Conservation (phyloP, 805 yeast species). For the Kluyveromyces aestuarii region DNA sequence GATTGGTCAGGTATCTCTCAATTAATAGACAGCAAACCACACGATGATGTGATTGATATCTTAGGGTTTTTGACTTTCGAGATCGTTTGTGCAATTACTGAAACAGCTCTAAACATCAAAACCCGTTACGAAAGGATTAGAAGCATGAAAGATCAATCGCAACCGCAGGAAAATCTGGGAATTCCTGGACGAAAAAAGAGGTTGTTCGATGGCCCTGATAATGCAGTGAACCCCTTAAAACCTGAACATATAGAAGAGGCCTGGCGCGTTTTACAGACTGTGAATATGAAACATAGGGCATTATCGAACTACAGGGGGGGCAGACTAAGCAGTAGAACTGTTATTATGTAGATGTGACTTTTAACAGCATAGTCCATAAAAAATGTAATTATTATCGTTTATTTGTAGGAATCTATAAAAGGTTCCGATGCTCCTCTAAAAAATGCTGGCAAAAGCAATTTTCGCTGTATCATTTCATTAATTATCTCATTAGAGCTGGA, state of each 20-base stretch:
- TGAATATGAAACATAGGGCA: slow-evolving; percentile 50
- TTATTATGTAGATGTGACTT: slow-evolving; percentile 21
- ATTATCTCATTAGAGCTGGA: slow-evolving; percentile 14
- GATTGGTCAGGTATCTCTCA: slow-evolving; percentile 92
- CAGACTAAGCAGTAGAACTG: slow-evolving; percentile 27
- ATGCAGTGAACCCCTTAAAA: slow-evolving; percentile 64
- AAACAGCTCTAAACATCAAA: slow-evolving; percentile 78
- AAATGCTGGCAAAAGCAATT: slow-evolving; percentile 15
- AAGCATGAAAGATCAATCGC: slow-evolving; percentile 30
- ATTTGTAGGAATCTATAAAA: slow-evolving; percentile 16
- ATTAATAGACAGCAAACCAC: slow-evolving; percentile 81
- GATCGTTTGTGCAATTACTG: slow-evolving; percentile 90
- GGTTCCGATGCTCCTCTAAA: slow-evolving; percentile 19
- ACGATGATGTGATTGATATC: slow-evolving; percentile 94
- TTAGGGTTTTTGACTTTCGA: slow-evolving; percentile 93
- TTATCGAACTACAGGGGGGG: slow-evolving; percentile 58
- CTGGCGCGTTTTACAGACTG: slow-evolving; percentile 67
- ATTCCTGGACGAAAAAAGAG: slow-evolving; percentile 42
- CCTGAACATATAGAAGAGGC: slow-evolving; percentile 84
- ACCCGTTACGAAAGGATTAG: slow-evolving; percentile 49
- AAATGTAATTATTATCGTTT: background rate
- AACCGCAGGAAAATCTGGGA: slow-evolving; percentile 30
- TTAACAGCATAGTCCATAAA: background rate
- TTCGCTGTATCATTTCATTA: slow-evolving; percentile 11
- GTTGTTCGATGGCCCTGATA: slow-evolving; percentile 83